phyloP scores from a whole-genome alignment of 2,329 filamentous ascomycete genomes.

The Claviceps lovelessii region DNA sequence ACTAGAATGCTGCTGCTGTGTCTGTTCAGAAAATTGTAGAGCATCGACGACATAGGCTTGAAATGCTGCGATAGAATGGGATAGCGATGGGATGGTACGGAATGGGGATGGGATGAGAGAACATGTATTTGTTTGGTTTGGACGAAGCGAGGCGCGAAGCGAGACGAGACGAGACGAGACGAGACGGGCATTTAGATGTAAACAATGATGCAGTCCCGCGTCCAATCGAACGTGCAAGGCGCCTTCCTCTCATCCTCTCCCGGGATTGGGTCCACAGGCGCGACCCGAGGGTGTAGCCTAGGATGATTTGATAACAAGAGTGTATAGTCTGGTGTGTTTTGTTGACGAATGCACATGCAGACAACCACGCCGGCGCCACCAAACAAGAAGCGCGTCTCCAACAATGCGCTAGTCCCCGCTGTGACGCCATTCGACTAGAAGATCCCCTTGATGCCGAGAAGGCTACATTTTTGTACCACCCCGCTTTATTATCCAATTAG shows the following conservation, averaged over 20 bases:
- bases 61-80: background rate
- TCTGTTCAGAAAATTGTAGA: background rate
- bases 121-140: background rate
- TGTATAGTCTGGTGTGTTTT: background rate
- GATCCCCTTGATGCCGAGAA: too few relatives aligned
- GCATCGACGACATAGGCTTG: background rate
- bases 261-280: background rate
- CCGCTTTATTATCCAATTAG: too few relatives aligned
- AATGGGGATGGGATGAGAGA: background rate
- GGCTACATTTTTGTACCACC: too few relatives aligned
- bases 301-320: too few relatives aligned
- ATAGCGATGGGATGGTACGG: background rate
- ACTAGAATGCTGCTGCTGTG: background rate
- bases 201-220: background rate
- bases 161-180: background rate
- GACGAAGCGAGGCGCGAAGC: background rate
- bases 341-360: background rate
- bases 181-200: background rate
- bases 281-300: background rate
- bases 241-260: background rate
- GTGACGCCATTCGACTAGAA: background rate
- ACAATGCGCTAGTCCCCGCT: background rate
- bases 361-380: background rate
- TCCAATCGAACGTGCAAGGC: background rate
- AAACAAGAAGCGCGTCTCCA: background rate